Evolutionary conservation across 805 yeast species (phyloP), one percentile per base, ranked within the genome.

Genomic region (Myxozyma neglecta): DNA sequence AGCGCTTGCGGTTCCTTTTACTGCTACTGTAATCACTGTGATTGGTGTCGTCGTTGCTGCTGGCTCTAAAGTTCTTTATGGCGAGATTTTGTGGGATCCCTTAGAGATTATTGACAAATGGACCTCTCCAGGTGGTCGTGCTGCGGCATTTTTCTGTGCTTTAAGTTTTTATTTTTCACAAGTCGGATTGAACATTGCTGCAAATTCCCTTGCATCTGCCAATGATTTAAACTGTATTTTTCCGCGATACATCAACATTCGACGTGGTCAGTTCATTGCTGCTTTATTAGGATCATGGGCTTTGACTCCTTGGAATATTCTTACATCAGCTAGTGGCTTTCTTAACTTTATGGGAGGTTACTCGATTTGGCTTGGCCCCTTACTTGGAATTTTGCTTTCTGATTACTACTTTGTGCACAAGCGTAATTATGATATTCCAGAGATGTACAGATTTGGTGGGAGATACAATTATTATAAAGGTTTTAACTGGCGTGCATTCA

Each of bases 111-210:
- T 66, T 49, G 59, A 60, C 42, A 40, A 53, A 14, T 65, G 64
- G 65, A 62, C 66, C 10, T 61, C 68, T 8, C 54, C 45, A 11
- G 69, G 68, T 14, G 66, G 63, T 24, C 65, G 69, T 6, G 69
- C 68, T 14, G 68, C 66, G 8, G 64, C 64, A 4, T 61, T 61
- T 51, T 66, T 66, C 53, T 57, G 60, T 46, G 69, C 64, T 5
- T 48, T 64, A 10, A 39, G 84, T 0, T 87, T 87, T 72, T 83
- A 86, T 10, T 73, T 86, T 60, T 90, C 89, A 49, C 91, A 87
- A 76, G 73, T 87, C 63, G 91, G 90, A 71, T 85, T 89, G 6
- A 87, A 87, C 70, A 82, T 87, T 62, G 80, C 88, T 5, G 79
- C 79, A 39, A 77, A 77, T 68, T 77, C 79, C 34, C 73, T 77